Evolutionary conservation across 1,284 basidiomycete genomes (phyloP).

Genomic region (Marasmius tenuissimus): DNA sequence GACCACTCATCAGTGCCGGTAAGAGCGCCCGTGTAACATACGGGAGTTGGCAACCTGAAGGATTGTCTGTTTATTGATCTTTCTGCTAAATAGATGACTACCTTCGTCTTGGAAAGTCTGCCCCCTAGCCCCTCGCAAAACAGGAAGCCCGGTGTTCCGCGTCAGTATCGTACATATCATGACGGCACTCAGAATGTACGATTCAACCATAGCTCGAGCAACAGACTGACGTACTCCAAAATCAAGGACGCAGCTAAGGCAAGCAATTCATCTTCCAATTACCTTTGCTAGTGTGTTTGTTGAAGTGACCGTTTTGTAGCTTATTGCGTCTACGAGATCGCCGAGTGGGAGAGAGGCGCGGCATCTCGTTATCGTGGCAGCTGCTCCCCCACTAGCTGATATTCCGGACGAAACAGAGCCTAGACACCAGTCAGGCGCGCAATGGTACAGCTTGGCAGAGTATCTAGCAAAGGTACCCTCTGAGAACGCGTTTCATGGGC

Average conservation of each 20-base stretch:
- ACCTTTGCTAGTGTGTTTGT: slow-evolving; percentile 6
- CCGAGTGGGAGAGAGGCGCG: slow-evolving; percentile 36
- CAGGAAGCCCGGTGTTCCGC: background rate
- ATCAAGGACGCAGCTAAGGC: slow-evolving; percentile 9
- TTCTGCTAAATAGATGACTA: slow-evolving; percentile 2
- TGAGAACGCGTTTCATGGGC: slow-evolving; percentile 2
- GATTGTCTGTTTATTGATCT: background rate
- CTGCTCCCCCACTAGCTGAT: slow-evolving; percentile 41
- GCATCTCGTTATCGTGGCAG: slow-evolving; percentile 60
- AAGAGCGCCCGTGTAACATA: background rate
- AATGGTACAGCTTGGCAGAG: slow-evolving; percentile 42
- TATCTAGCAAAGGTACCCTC: slow-evolving; percentile 46
- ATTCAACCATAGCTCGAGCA: slow-evolving; percentile 1
- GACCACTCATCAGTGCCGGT: slow-evolving; percentile 7
- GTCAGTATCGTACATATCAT: slow-evolving; percentile 5
- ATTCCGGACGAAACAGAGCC: slow-evolving; percentile 3
- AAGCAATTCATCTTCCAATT: background rate
- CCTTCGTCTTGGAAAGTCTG: slow-evolving; percentile 11
- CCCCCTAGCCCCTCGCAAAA: background rate
- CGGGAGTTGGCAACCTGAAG: background rate
- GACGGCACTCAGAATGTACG: slow-evolving; percentile 6
- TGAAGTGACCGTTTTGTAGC: slow-evolving; percentile 24
- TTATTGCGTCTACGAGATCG: slow-evolving; percentile 36
- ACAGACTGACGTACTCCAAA: slow-evolving; percentile 4
- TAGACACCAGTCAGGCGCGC: background rate